Base-by-base conservation (phyloP, 208 protist genomes). In the Porcisia hertigi region DNA sequence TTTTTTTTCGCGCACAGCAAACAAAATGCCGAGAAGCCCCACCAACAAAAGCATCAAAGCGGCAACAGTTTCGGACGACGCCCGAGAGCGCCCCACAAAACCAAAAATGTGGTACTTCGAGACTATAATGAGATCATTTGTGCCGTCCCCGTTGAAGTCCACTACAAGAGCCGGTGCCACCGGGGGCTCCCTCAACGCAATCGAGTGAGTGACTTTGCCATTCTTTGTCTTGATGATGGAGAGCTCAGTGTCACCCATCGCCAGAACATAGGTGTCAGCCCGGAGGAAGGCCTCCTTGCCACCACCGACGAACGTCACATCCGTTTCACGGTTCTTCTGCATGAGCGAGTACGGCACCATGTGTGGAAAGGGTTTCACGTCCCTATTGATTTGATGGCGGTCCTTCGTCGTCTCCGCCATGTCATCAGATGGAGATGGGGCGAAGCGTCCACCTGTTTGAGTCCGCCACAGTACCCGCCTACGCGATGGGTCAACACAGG, bases 81-180 rank as follows among this genome's bases (percentile, higher is more conserved):
- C 87, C 64, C 92, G 87, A 4, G 83, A 81, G 49, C 73, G 79
- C 45, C 88, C 84, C 14, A 94, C 79, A 75, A 92, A 94, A 4
- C 91, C 94, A 70, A 94, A 94, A 23, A 97, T 83, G 57, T 84
- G 76, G 18, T 84, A 64, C 43, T 69, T 53, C 8, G 93, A 91
- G 0, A 95, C 75, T 52, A 97, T 72, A n/a, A 98, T 88, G 43
- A 98, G 73, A 74, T 98, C 95, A 59, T 93, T 94, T 23, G 89
- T 92, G 41, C 89, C 88, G 76, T 98, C 95, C 11, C 91, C 91
- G 70, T 96, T 96, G 74, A 98, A 92, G 75, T 98, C 95, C 23
- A 81, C 82, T 16, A 97, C 85, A 30, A 97, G 81, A 9, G 92
- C 82, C 43, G 93, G 93, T 23, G 89, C 92, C 20, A 96, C 82